A percentile compares a stretch with the other conserved stretches of the same genome.
Evolutionary conservation across 768 basidiomycete species (phyloP).

Genomic region (Lepiota brunneoincarnata): DNA sequence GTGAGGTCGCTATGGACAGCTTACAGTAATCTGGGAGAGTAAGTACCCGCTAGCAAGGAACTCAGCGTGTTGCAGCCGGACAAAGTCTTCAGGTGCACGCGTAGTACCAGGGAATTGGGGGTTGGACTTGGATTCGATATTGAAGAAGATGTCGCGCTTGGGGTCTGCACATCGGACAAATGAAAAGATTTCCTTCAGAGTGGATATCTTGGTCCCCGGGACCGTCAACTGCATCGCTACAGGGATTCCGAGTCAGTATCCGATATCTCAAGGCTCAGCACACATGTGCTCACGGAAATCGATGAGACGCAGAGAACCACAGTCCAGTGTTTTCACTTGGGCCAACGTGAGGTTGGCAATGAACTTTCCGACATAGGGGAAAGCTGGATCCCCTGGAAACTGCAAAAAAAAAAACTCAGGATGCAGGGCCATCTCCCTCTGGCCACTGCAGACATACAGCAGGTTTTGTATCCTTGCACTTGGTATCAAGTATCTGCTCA

Average conservation of each 20-base stretch:
- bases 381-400: conserved; percentile 56
- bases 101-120: conserved; percentile 52
- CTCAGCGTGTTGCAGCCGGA: conserved; percentile 53
- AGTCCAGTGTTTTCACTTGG: conserved; percentile 79
- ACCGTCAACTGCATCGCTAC: conserved; percentile 63
- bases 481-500: conserved; percentile 55
- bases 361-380: conserved; percentile 75
- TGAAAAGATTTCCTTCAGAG: conserved; percentile 69
- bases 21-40: conserved; percentile 57
- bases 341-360: conserved; percentile 77
- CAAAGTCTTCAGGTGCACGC: conserved; percentile 55
- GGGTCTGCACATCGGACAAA: conserved; percentile 76
- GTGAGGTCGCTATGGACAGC: conserved; percentile 15
- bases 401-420: conserved; percentile 25
- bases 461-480: conserved; percentile 69
- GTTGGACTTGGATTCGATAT: conserved; percentile 79
- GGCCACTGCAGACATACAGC: conserved; percentile 37
- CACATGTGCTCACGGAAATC: conserved; percentile 50
- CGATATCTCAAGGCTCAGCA: not conserved
- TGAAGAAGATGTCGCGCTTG: conserved; percentile 59
- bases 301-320: conserved; percentile 63
- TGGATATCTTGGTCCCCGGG: conserved; percentile 69
- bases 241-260: not conserved
- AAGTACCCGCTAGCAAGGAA: conserved; percentile 61
- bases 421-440: not conserved